Base-by-base conservation (phyloP, 371 early-diverging fungal species). In the Dipsacomyces acuminosporus region DNA sequence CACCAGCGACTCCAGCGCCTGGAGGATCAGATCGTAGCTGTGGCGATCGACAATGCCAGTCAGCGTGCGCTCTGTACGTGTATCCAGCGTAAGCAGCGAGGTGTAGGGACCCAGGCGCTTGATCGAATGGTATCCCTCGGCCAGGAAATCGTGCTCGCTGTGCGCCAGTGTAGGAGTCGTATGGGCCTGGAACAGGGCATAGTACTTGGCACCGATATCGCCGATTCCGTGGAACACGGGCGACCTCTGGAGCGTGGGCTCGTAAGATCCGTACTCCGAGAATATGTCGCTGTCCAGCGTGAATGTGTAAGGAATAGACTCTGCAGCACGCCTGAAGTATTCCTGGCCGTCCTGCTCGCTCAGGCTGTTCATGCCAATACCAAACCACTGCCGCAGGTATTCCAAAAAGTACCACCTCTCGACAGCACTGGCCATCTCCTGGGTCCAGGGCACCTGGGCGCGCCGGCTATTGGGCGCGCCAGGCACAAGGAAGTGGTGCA, bases 131-230 rank as follows among this genome's bases (percentile, higher is more conserved):
- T 73, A 79, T 23, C 81, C 76, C 46, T 67, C 69, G 11, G 78
- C 85, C 51, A 84, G 70, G 53, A 78, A 78, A 4, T 81, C 85
- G 53, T 89, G 80, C 55, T 88, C 80, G 35, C 62, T 74, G 19
- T 71, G 74, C 9, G 84, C 85, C 43, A 77, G 61, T 30, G 74
- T 60, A 22, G 77, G 64, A 25, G 75, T 69, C 8, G 86, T 86
- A 66, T 91, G 92, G 1, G 88, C 89, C 71, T 93, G 94, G 79
- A 91, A 93, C 35, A 89, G 72, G 44, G 87, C 80, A 65, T 83
- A 91, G 76, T 86, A 90, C 14, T 84, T 80, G 21, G 76, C 69
- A 13, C 90, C 91, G 25, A 82, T 71, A 4, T 74, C 73, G 25
- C 73, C 75, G 40, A 86, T 75, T 47, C 78, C 79, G 19, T 63